Evolutionary conservation across 495 filamentous ascomycete species (phyloP).

Genomic region (Penicillium maclennaniae): DNA sequence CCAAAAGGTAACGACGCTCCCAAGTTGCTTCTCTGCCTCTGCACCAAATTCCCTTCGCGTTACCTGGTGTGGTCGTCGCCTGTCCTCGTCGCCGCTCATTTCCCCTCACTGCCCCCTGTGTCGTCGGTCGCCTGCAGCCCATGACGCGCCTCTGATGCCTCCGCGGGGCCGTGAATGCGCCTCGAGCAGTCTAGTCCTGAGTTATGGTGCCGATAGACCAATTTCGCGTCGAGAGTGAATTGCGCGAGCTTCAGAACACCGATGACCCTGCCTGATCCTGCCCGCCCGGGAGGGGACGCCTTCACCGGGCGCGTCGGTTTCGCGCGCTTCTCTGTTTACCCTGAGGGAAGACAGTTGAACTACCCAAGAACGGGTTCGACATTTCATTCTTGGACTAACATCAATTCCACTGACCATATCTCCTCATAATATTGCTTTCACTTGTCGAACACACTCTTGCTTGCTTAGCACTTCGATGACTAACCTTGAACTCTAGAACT

Average conservation of each 20-base stretch:
- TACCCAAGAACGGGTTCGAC: conserved; percentile 9
- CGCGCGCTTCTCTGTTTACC: conserved; percentile 27
- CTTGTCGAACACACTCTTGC: background rate
- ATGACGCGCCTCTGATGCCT: conserved; percentile 31
- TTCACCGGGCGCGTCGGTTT: conserved; percentile 26
- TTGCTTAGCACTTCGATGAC: conserved; percentile 14
- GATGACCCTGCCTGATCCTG: conserved; percentile 3
- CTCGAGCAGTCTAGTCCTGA: background rate
- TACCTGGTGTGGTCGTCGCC: conserved; percentile 1
- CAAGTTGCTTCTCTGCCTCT: conserved; percentile 5
- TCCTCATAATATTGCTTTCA: background rate
- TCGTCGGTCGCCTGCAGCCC: conserved; percentile 28
- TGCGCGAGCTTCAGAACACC: background rate
- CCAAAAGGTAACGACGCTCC: conserved; percentile 43
- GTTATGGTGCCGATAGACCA: background rate
- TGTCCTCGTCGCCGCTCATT: background rate
- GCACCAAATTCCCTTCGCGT: conserved; percentile 4
- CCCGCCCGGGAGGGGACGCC: background rate
- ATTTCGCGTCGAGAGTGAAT: conserved; percentile 1
- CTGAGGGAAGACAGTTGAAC: conserved; percentile 16
- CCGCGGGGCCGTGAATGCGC: conserved; percentile 2
- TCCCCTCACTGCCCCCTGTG: conserved; percentile 15
- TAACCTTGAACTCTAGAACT: conserved; percentile 14
- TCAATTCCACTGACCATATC: conserved; percentile 3
- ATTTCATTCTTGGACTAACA: conserved; percentile 2